phyloP scores from a whole-genome alignment of 2,329 filamentous ascomycete species.

The Apiospora malaysiana region DNA sequence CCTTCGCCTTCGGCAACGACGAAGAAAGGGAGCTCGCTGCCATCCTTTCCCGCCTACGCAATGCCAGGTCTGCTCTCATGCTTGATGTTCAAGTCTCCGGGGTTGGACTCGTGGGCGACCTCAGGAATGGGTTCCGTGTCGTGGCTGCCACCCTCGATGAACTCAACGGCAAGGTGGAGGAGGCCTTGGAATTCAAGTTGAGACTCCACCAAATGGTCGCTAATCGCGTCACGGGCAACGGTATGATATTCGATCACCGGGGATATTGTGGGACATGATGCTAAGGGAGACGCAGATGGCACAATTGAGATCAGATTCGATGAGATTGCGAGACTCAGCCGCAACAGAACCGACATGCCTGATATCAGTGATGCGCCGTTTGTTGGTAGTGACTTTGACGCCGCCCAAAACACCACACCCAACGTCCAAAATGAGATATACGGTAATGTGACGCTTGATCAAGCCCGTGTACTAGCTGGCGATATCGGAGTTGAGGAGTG shows the following conservation, averaged over 20 bases:
- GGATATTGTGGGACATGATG: no score
- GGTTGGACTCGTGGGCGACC: neutral
- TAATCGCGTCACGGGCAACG: neutral
- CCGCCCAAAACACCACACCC: no score
- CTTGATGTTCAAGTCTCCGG: neutral
- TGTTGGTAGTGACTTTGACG: no score
- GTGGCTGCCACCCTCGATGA: neutral
- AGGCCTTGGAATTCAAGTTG: neutral
- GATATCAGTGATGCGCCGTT: no score
- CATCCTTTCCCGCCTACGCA: neutral
- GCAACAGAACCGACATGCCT: no score
- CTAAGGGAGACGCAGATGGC: neutral
- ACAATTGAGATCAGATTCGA: neutral
- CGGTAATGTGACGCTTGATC: neutral
- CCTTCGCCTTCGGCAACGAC: neutral
- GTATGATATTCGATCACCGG: no score
- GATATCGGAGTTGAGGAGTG: neutral
- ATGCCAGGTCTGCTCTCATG: neutral
- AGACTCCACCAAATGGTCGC: neutral
- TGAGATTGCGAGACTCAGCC: neutral
- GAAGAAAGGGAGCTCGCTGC: neutral
- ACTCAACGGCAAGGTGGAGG: neutral
- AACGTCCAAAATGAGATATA: no score
- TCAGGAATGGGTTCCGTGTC: neutral
- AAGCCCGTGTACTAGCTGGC: neutral